These are phyloP conservation scores for Hordeum marinum DNA, from an alignment of 176 grass and related monocot species.

Conservation along the genomic window DNA sequence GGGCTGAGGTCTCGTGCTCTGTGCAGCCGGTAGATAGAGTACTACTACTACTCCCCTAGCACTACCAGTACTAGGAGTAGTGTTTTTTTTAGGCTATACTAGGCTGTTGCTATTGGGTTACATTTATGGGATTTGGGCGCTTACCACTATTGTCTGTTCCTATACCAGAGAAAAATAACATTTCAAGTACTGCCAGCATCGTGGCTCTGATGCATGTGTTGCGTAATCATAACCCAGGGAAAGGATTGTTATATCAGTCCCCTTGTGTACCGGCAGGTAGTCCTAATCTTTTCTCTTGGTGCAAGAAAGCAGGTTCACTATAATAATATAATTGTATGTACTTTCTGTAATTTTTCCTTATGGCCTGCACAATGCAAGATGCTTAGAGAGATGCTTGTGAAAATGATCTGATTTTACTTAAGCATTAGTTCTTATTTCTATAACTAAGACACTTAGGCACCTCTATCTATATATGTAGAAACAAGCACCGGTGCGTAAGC, in stretches of 20 bases:
- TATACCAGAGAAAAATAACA: not conserved
- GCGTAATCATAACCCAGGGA: not conserved
- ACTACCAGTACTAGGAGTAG: not conserved
- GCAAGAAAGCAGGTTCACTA: not conserved
- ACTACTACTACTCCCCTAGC: not conserved
- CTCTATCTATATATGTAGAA: too few species aligned
- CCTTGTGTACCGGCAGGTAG: not conserved
- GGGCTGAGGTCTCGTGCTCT: not conserved
- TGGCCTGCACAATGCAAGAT: too few species aligned
- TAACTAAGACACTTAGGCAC: too few species aligned
- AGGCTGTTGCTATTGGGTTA: not conserved
- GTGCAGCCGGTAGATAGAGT: not conserved
- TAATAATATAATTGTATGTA: not conserved
- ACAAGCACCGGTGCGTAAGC: too few species aligned
- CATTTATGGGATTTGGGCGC: not conserved
- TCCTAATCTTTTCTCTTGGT: not conserved
- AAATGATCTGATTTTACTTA: too few species aligned
- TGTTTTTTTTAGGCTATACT: not conserved
- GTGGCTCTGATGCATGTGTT: slow-evolving; percentile 6
- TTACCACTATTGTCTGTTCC: not conserved
- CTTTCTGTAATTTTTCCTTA: not conserved
- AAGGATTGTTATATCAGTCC: not conserved
- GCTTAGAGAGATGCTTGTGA: too few species aligned
- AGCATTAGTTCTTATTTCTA: too few species aligned
- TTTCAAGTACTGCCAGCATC: slow-evolving; percentile 21